These are phyloP conservation scores for Xerocomus spinulosus DNA, from an alignment of 768 basidiomycete genomes.

Conservation along the genomic window DNA sequence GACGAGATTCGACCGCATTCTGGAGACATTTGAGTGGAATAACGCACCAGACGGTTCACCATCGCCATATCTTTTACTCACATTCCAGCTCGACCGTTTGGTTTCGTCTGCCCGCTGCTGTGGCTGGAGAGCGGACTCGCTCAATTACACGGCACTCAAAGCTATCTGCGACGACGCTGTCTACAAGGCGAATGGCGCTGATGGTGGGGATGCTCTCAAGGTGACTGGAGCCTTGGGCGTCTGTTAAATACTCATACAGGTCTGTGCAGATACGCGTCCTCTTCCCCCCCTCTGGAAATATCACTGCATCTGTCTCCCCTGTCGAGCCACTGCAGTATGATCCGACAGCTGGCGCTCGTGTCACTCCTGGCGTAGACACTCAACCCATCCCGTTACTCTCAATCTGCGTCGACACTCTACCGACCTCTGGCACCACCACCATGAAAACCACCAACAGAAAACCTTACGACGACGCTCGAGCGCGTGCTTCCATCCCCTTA, in stretches of 20 bases:
- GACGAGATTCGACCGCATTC: slow-evolving; percentile 52
- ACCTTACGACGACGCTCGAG: slow-evolving; percentile 61
- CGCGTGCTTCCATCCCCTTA: slow-evolving; percentile 44
- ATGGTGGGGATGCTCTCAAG: slow-evolving; percentile 18
- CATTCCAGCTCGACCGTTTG: slow-evolving; percentile 59
- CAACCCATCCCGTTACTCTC: slow-evolving; percentile 36
- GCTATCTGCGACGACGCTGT: slow-evolving; percentile 45
- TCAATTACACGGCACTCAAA: slow-evolving; percentile 41
- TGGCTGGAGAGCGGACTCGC: slow-evolving; percentile 39
- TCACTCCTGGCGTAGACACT: slow-evolving; percentile 32
- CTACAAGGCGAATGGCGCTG: slow-evolving; percentile 15
- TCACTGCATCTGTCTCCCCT: slow-evolving; percentile 34
- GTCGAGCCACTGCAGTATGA: slow-evolving; percentile 33
- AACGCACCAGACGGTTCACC: slow-evolving; percentile 44
- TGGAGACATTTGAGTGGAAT: slow-evolving; percentile 53
- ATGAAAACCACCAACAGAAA: slow-evolving; percentile 69
- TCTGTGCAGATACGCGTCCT: slow-evolving; percentile 51
- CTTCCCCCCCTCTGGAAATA: slow-evolving; percentile 36
- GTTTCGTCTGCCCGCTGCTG: slow-evolving; percentile 45
- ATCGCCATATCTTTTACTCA: slow-evolving; percentile 58
- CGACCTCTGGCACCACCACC: slow-evolving; percentile 46
- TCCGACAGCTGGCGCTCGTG: slow-evolving; percentile 37
- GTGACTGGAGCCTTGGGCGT: slow-evolving; percentile 5
- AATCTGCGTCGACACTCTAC: slow-evolving; percentile 51
- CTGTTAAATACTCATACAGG: neutral